phyloP scores from a whole-genome alignment of 257 asterid species.

The Plantago major region DNA sequence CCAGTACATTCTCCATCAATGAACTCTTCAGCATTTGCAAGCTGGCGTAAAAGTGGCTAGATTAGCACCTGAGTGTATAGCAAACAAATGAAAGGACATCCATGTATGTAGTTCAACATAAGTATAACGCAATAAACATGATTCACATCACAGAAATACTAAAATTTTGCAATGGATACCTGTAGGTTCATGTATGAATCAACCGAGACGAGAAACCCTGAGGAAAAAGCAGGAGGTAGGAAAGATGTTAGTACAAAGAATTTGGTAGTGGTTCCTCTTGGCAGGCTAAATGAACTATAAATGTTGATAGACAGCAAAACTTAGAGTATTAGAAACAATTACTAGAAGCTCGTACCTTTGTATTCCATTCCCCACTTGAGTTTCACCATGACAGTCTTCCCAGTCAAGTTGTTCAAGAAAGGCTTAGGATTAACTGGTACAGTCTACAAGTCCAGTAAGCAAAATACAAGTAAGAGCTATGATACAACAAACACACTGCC shows the following conservation, averaged over 20 bases:
- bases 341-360: constrained; percentile 50
- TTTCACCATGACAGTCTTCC: constrained; percentile 91
- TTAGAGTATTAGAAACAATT: background rate
- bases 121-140: background rate
- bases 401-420: constrained; percentile 92
- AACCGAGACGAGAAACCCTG: constrained; percentile 89
- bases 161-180: constrained; percentile 37
- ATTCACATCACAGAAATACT: background rate
- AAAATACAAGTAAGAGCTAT: constrained; percentile 8
- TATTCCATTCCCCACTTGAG: constrained; percentile 99
- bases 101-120: background rate
- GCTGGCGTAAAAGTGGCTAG: constrained; percentile 36
- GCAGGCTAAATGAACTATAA: background rate
- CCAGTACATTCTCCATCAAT: constrained; percentile 86
- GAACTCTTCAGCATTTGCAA: constrained; percentile 91
- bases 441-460: constrained; percentile 47
- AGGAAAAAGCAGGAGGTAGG: background rate
- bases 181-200: constrained; percentile 98
- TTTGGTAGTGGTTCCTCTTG: background rate
- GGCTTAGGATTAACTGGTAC: constrained; percentile 99
- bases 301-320: constrained; percentile 1
- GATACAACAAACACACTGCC: too few species aligned
- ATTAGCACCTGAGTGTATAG: background rate
- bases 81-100: background rate
- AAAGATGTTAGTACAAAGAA: background rate